Percentiles rank a stretch among this genome's conserved stretches.
phyloP scores from a whole-genome alignment of 257 asterid genomes.

The Capsicum pubescens region DNA sequence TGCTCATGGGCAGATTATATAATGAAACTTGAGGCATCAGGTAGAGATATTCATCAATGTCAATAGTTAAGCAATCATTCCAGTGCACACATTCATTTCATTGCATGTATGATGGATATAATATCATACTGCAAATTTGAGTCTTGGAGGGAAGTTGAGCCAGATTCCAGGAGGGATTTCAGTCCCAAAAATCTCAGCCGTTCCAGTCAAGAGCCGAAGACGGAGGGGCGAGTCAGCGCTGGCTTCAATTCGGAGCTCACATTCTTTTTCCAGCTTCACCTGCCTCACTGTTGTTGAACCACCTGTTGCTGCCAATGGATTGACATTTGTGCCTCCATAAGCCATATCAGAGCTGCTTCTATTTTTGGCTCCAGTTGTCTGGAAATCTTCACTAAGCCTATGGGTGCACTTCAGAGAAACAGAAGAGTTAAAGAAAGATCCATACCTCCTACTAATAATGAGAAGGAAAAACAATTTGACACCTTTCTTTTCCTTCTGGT shows the following conservation, averaged over 20 bases:
- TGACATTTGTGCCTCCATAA: constrained; percentile 67
- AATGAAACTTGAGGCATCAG: not conserved
- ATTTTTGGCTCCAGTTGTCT: not conserved
- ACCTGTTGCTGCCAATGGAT: constrained; percentile 57
- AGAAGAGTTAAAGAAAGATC: constrained; percentile 14
- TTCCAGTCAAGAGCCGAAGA: constrained; percentile 75
- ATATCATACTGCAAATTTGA: constrained; percentile 77
- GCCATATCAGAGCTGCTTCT: constrained; percentile 49
- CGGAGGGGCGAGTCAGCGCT: constrained; percentile 76
- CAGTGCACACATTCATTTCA: not conserved
- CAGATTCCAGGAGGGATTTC: constrained; percentile 91
- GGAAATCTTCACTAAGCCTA: not conserved
- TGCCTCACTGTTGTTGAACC: constrained; percentile 60
- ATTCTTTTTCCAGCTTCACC: constrained; percentile 90
- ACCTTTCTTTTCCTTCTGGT: not conserved
- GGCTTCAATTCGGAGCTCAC: constrained; percentile 91
- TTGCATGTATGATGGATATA: not conserved
- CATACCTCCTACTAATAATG: not conserved
- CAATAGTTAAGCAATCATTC: not conserved
- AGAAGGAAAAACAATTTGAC: not conserved
- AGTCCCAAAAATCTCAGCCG: constrained; percentile 90
- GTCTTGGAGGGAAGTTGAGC: constrained; percentile 74
- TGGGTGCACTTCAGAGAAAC: not conserved
- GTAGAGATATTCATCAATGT: not conserved
- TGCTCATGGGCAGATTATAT: not conserved